phyloP scores from a whole-genome alignment of 1,139 yeast species.

The Diutina ranongensis region DNA sequence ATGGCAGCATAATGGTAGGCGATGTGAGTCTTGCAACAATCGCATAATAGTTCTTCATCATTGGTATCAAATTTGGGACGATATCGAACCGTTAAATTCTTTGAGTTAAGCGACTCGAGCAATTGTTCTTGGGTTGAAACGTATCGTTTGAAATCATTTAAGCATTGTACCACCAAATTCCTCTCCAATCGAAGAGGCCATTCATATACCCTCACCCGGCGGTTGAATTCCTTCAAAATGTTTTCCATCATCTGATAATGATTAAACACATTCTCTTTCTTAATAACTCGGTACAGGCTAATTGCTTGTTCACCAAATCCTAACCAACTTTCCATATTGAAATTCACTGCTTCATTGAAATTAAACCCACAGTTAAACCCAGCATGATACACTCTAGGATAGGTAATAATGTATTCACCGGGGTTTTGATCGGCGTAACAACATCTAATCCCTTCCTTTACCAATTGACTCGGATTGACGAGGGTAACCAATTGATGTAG shows the following conservation, averaged over 20 bases:
- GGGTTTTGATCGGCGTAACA: slow-evolving; percentile 72
- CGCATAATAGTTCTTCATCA: neutral
- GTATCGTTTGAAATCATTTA: neutral
- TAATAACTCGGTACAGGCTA: slow-evolving; percentile 40
- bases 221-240: slow-evolving; percentile 17
- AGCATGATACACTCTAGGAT: slow-evolving; percentile 70
- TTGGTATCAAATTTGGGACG: neutral
- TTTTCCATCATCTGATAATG: slow-evolving; percentile 30
- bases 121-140: neutral
- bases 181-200: neutral
- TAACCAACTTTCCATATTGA: slow-evolving; percentile 62
- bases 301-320: slow-evolving; percentile 50
- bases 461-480: slow-evolving; percentile 51
- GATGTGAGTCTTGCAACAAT: slow-evolving; percentile 2
- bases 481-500: slow-evolving; percentile 79
- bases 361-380: slow-evolving; percentile 74
- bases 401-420: slow-evolving; percentile 66
- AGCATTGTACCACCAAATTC: neutral
- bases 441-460: slow-evolving; percentile 43
- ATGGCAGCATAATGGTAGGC: neutral
- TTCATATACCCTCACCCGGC: neutral
- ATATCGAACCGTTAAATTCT: neutral
- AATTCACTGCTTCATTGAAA: slow-evolving; percentile 73
- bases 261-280: slow-evolving; percentile 48
- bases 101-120: neutral